Conservation (phyloP, 495 filamentous ascomycete species). For the Lasiosphaeriaceae sp. region DNA sequence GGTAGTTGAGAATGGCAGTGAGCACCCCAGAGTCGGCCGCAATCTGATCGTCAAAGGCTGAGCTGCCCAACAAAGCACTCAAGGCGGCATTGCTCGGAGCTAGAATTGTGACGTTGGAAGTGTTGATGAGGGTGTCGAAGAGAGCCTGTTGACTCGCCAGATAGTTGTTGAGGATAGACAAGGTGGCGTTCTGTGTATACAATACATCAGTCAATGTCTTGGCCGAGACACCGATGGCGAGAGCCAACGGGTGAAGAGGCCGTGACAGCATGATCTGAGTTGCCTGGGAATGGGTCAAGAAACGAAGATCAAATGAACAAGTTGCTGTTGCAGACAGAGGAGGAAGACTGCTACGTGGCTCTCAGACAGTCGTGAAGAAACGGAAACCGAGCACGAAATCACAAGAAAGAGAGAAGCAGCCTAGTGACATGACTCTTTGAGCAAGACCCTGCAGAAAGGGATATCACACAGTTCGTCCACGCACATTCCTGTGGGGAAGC, state of each 20-base stretch:
- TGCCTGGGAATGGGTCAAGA: not conserved
- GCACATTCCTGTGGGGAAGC: too few relatives aligned
- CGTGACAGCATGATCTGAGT: constrained; percentile 26
- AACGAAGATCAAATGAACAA: not conserved
- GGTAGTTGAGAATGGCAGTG: constrained; percentile 56
- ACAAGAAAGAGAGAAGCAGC: too few relatives aligned
- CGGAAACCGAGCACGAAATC: not conserved
- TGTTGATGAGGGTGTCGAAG: constrained; percentile 33
- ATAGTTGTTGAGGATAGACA: constrained; percentile 42
- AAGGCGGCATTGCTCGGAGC: constrained; percentile 63
- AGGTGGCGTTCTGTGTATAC: constrained; percentile 31
- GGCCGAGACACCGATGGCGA: constrained; percentile 21
- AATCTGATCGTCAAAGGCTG: constrained; percentile 21
- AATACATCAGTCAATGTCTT: constrained; percentile 36
- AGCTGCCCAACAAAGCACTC: constrained; percentile 30
- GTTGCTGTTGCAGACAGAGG: not conserved
- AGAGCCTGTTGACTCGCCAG: constrained; percentile 40
- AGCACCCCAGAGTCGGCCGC: constrained; percentile 36
- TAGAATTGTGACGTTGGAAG: constrained; percentile 58
- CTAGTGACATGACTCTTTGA: not conserved
- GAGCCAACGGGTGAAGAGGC: constrained; percentile 23
- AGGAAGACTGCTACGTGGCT: too few relatives aligned
- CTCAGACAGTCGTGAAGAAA: not conserved
- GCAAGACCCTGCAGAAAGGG: not conserved
- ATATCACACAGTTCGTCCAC: not conserved